Evolutionary conservation across 345 rosid species (phyloP), one percentile per base, ranked within the genome.

Genomic region (Chamaenerion angustifolium): DNA sequence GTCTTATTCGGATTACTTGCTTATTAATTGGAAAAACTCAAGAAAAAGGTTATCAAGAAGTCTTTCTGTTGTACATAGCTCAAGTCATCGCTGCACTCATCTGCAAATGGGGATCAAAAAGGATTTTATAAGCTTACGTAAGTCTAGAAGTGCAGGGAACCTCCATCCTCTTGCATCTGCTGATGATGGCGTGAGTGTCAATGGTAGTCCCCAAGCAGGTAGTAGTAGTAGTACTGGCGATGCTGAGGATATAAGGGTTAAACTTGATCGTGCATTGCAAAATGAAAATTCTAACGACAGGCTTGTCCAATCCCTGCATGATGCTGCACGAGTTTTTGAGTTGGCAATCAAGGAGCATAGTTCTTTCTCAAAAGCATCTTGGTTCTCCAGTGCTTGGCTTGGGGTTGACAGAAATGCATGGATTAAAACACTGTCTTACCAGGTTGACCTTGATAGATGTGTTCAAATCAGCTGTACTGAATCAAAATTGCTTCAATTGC

Each of bases 311-410:
- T 72, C 79, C 64, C 62, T 92, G 52, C 87, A 92, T 63, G 93
- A 87, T 51, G 81, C 87, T 42, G 96, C 96, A 19, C 80, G 96
- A 67, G 74, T 68, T 56, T 80, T 87, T 74, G 96, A 87, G 73
- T 60, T 87, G 63, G 79, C 83, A 4, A 72, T 82, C 66, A 80
- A 65, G 63, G 80, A 80, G 42, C 78, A 75, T 53, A 69, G 68
- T 15, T 72, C 66, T 1, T 56, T 63, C 40, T 76, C 89, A 8
- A 86, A 67, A 43, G 57, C 82, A 35, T 63, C 85, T 15, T 92
- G 98, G 98, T 76, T 92, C 58, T 76, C 98, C 44, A 74, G 80
- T 18, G 80, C 88, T 37, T 92, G 95, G 96, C 80, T 87, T 46
- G 95, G 96, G 54, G 68, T 72, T 35, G 95, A 92, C 58, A 71